Conservation (phyloP, 495 filamentous ascomycete genomes). For the Xylaria cubensis region DNA sequence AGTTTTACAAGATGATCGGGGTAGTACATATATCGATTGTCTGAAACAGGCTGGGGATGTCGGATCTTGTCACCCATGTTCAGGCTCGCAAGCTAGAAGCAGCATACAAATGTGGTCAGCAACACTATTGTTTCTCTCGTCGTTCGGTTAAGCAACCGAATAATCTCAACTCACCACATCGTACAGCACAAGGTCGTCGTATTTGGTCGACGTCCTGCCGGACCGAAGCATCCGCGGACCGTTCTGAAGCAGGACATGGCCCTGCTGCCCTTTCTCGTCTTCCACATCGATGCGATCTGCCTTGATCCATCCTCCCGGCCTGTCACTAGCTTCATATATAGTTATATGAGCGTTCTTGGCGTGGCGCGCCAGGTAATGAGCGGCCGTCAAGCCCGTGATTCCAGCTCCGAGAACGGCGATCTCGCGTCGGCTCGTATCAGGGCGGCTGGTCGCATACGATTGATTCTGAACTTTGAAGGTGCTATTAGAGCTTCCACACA, state of each 20-base stretch:
- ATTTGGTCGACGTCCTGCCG: slow-evolving; percentile 36
- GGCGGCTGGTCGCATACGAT: slow-evolving; percentile 31
- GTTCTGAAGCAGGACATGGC: slow-evolving; percentile 75
- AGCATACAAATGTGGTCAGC: slow-evolving; percentile 12
- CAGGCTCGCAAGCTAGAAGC: slow-evolving; percentile 67
- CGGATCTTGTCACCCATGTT: slow-evolving; percentile 65
- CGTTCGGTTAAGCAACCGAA: background rate
- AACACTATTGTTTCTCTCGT: slow-evolving; percentile 17
- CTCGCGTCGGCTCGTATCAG: slow-evolving; percentile 42
- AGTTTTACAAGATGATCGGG: slow-evolving; percentile 83
- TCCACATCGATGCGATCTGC: slow-evolving; percentile 69
- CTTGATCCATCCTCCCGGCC: slow-evolving; percentile 85
- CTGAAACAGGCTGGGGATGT: slow-evolving; percentile 53
- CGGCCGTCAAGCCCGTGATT: slow-evolving; percentile 85
- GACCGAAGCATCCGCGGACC: slow-evolving; percentile 82
- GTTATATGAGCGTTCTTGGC: slow-evolving; percentile 65
- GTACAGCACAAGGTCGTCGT: slow-evolving; percentile 51
- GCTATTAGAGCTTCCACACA: slow-evolving; percentile 17
- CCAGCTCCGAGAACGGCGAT: slow-evolving; percentile 86
- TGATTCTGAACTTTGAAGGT: slow-evolving; percentile 9
- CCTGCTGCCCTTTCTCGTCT: slow-evolving; percentile 58
- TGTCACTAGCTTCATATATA: slow-evolving; percentile 73
- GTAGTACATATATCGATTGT: slow-evolving; percentile 88
- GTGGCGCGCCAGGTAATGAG: slow-evolving; percentile 70
- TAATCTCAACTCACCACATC: slow-evolving; percentile 47